Evolutionary conservation across 148 eudicot species (phyloP).

Genomic region (Diospyros lotus): DNA sequence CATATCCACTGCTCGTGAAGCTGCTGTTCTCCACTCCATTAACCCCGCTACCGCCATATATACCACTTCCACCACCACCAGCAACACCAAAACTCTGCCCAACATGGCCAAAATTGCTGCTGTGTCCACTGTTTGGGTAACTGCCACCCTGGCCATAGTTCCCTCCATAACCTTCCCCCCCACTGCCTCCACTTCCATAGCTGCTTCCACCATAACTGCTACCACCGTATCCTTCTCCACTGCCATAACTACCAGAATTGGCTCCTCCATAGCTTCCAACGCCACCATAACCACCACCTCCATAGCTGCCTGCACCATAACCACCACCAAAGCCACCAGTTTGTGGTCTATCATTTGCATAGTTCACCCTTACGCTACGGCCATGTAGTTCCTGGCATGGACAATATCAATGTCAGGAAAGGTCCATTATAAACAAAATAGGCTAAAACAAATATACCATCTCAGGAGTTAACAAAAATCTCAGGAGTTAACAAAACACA

Average conservation of each 20-base stretch:
- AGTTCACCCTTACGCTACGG: constrained; percentile 63
- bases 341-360: constrained; percentile 72
- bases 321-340: constrained; percentile 30
- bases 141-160: constrained; percentile 7
- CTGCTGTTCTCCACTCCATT: constrained; percentile 11
- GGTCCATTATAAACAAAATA: not conserved
- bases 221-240: constrained; percentile 11
- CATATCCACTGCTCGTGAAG: not conserved
- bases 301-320: constrained; percentile 24
- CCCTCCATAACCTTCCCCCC: constrained; percentile 11
- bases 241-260: constrained; percentile 11
- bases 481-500: not conserved
- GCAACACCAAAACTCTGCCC: not conserved
- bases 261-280: constrained; percentile 19
- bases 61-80: constrained; percentile 7
- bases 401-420: constrained; percentile 1
- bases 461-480: not conserved
- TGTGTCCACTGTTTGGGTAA: not conserved
- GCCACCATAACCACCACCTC: constrained; percentile 18
- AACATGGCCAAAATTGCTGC: constrained; percentile 19
- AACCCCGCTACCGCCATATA: not conserved
- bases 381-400: constrained; percentile 69
- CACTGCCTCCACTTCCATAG: constrained; percentile 8
- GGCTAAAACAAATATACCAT: not conserved
- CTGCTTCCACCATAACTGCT: constrained; percentile 9